These are phyloP conservation scores for Fraxinus nigra DNA, from an alignment of 305 asterid genomes.

Conservation along the genomic window DNA sequence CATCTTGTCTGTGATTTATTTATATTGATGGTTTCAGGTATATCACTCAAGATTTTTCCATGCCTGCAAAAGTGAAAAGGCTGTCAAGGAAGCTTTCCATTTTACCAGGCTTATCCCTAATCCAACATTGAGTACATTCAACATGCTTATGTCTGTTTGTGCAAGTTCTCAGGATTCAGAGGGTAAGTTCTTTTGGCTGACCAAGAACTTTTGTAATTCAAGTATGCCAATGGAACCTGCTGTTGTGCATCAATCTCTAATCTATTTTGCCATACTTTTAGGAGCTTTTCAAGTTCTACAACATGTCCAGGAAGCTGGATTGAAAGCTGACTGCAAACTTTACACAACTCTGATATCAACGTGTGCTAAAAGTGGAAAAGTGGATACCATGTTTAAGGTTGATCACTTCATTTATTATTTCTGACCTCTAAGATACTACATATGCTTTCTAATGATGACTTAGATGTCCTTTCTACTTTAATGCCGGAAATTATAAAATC, in stretches of 20 bases:
- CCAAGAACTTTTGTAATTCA: constrained; percentile 5
- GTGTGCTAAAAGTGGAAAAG: constrained; percentile 94
- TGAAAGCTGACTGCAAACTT: constrained; percentile 88
- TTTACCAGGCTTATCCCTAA: constrained; percentile 74
- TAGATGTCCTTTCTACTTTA: not conserved
- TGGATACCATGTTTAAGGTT: constrained; percentile 93
- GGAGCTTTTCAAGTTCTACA: constrained; percentile 85
- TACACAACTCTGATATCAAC: constrained; percentile 94
- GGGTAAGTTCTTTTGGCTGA: constrained; percentile 40
- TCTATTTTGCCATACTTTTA: constrained; percentile 31
- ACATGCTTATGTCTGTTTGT: constrained; percentile 96
- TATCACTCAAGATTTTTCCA: constrained; percentile 77
- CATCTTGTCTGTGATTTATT: constrained; percentile 25
- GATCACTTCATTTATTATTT: constrained; percentile 1
- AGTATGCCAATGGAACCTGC: constrained; percentile 9
- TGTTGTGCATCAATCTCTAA: constrained; percentile 15
- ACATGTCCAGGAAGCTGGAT: constrained; percentile 63
- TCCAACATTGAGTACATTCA: constrained; percentile 94
- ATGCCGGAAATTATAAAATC: not conserved
- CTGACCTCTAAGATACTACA: not conserved
- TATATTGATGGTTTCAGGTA: constrained; percentile 51
- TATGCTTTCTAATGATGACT: not conserved
- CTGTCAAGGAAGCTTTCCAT: constrained; percentile 76
- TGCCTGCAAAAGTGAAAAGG: constrained; percentile 78
- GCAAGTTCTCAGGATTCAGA: constrained; percentile 78